A percentile compares a stretch with the other conserved stretches of the same genome.
Conservation (phyloP, 495 filamentous ascomycete species). For the Aspergillus panamensis region DNA sequence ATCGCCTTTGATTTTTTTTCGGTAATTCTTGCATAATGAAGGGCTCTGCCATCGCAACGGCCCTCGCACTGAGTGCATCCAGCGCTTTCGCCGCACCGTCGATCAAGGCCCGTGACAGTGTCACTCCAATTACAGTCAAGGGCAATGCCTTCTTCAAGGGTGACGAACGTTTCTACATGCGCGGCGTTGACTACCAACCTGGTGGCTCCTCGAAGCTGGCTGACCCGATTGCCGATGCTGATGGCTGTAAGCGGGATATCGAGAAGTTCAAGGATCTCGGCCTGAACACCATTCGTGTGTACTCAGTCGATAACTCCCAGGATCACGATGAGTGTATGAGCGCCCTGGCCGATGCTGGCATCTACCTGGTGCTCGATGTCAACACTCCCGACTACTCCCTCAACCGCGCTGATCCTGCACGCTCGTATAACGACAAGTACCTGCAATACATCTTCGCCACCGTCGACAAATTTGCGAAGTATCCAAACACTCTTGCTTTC, state of each 20-base stretch:
- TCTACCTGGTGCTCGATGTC: constrained; percentile 87
- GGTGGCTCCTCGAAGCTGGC: constrained; percentile 74
- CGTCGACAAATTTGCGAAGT: constrained; percentile 81
- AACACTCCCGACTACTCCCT: constrained; percentile 77
- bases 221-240: constrained; percentile 75
- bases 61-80: constrained; percentile 46
- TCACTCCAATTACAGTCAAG: constrained; percentile 55
- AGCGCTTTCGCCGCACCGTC: constrained; percentile 52
- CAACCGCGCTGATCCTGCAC: constrained; percentile 68
- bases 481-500: constrained; percentile 88
- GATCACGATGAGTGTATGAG: constrained; percentile 85
- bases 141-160: constrained; percentile 84
- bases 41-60: constrained; percentile 52
- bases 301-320: constrained; percentile 84
- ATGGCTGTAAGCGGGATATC: constrained; percentile 78
- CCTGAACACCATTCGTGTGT: constrained; percentile 88
- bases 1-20: constrained; percentile 7
- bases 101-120: constrained; percentile 38
- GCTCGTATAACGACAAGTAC: constrained; percentile 89
- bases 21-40: constrained; percentile 48
- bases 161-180: constrained; percentile 81
- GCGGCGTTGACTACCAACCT: constrained; percentile 94
- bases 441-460: constrained; percentile 92
- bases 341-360: constrained; percentile 74
- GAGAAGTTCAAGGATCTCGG: constrained; percentile 77